Percentiles rank a stretch among this genome's conserved stretches.
phyloP scores from a whole-genome alignment of 495 filamentous ascomycete genomes.

The Astrothelium macrocarpum region DNA sequence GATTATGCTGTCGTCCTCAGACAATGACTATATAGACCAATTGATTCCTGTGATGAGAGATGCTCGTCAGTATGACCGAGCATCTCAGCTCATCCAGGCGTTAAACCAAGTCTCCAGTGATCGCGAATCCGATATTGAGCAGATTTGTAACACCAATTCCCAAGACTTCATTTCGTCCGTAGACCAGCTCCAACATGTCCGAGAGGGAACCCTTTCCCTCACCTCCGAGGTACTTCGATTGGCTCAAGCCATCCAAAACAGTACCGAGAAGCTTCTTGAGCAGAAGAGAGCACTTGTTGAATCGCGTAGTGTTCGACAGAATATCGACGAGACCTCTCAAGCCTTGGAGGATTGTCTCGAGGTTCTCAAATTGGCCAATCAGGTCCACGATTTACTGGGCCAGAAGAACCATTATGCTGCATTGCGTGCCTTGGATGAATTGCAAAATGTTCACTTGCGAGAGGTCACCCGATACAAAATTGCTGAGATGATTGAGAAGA shows the following conservation, averaged over 20 bases:
- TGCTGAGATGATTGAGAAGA: conserved; percentile 89
- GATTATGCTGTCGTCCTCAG: conserved; percentile 86
- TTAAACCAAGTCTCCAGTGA: conserved; percentile 72
- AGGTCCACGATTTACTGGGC: conserved; percentile 79
- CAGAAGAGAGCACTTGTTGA: conserved; percentile 93
- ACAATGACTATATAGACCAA: conserved; percentile 90
- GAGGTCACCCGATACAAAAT: conserved; percentile 91
- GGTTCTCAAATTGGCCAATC: conserved; percentile 85
- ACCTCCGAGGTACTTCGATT: conserved; percentile 87
- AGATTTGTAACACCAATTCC: conserved; percentile 88
- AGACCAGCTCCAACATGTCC: conserved; percentile 80
- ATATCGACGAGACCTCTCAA: conserved; percentile 86
- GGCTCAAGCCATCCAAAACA: conserved; percentile 90
- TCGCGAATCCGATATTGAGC: conserved; percentile 85
- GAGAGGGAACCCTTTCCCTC: conserved; percentile 75
- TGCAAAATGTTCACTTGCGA: conserved; percentile 92
- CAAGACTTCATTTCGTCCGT: conserved; percentile 92
- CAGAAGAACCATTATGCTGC: conserved; percentile 95
- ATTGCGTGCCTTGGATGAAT: conserved; percentile 83
- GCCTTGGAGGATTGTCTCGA: conserved; percentile 86
- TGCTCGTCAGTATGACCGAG: conserved; percentile 66
- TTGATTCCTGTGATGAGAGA: conserved; percentile 87
- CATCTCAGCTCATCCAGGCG: conserved; percentile 63
- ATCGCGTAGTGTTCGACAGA: conserved; percentile 82
- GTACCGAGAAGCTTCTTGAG: conserved; percentile 84